These are phyloP conservation scores for Blastocystis sp. DNA, from an alignment of 352 stramenopile genomes.

Conservation along the genomic window DNA sequence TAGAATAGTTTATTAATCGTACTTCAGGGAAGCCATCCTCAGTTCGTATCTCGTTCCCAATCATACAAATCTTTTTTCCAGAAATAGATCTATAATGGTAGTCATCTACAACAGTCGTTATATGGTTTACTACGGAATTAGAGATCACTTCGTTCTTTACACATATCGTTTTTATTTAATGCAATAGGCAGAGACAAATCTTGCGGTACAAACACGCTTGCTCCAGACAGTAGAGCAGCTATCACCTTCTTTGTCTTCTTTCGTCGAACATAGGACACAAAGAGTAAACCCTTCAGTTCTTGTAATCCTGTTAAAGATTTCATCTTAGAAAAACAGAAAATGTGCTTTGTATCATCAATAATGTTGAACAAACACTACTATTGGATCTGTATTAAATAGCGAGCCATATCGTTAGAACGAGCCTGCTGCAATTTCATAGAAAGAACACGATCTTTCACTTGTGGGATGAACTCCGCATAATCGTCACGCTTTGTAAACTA, in stretches of 20 bases:
- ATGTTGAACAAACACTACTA: background rate
- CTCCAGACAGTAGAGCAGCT: constrained; percentile 1
- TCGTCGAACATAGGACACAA: background rate
- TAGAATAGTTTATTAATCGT: background rate
- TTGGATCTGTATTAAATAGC: background rate
- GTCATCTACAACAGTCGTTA: background rate
- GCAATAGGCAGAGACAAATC: constrained; percentile 10
- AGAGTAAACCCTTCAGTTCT: background rate
- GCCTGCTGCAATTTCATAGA: background rate
- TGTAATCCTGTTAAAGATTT: background rate
- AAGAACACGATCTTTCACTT: background rate
- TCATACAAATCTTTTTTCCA: constrained; percentile 21
- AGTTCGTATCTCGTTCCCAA: constrained; percentile 42
- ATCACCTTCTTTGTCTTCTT: background rate
- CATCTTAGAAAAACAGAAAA: background rate
- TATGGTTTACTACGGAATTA: constrained; percentile 29
- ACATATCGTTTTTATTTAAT: constrained; percentile 41
- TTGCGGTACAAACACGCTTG: constrained; percentile 4
- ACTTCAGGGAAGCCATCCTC: background rate
- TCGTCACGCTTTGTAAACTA: constrained; percentile 26
- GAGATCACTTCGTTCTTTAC: background rate
- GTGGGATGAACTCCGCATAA: background rate
- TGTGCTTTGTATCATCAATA: background rate
- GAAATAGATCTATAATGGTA: constrained; percentile 10
- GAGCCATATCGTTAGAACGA: background rate